Conservation (phyloP, 306 rosid genomes). For the Gastrolobium bilobum region DNA sequence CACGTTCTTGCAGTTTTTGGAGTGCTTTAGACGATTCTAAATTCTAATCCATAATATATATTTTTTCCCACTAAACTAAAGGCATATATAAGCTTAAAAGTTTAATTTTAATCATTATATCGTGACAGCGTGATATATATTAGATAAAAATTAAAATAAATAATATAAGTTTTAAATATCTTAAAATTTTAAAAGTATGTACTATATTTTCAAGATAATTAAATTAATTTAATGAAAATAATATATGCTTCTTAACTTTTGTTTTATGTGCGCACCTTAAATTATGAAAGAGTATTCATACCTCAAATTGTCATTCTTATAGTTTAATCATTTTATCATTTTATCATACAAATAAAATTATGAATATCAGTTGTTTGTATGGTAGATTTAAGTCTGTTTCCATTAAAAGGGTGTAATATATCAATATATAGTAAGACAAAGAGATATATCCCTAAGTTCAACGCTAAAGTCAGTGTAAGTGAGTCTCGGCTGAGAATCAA, state of each 20-base stretch:
- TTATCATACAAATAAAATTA: neutral
- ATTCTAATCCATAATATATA: too few relatives aligned
- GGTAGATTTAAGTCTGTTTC: too few relatives aligned
- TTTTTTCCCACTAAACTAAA: too few relatives aligned
- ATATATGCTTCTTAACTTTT: neutral
- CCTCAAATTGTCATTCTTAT: neutral
- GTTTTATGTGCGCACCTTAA: neutral
- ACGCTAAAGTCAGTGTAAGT: too few relatives aligned
- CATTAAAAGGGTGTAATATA: too few relatives aligned
- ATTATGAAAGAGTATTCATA: neutral
- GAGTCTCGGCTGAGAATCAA: too few relatives aligned
- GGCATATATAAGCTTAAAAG: constrained; percentile 6
- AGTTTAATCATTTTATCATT: neutral
- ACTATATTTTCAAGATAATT: neutral
- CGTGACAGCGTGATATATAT: too few relatives aligned
- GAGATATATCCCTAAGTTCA: too few relatives aligned
- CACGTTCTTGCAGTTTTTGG: too few relatives aligned
- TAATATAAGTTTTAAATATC: neutral
- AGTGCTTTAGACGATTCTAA: too few relatives aligned
- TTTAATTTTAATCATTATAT: neutral
- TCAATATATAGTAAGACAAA: too few relatives aligned
- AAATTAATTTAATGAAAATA: neutral
- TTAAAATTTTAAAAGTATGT: neutral
- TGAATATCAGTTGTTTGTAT: neutral
- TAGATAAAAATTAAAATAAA: neutral